Evolutionary conservation across 345 rosid genomes (phyloP), one percentile per base, ranked within the genome.

Genomic region (Euclidium syriacum): DNA sequence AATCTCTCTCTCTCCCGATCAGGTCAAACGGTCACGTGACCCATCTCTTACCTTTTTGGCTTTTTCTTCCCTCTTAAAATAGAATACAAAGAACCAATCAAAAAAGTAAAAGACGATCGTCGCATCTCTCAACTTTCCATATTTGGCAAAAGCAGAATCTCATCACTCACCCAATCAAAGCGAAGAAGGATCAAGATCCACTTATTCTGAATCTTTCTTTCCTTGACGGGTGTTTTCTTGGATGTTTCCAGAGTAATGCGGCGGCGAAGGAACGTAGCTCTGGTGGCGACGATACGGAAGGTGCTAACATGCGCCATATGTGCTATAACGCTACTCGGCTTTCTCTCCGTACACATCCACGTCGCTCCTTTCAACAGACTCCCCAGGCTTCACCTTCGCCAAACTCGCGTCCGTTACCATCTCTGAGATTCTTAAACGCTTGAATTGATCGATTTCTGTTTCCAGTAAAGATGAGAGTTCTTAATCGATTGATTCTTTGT

Each of bases 271-370:
- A 67, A 78, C 80, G 27, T 79, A 59, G 52, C 65, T 56, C 57
- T 62, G 76, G 71, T 77, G 78, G 76, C 60, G 53, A 29, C 54
- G 46, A 59, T 81, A 53, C 79, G 87, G 70, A 77, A 65, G 64
- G 8, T 76, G 65, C 71, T 91, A 64, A 86, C 80, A 19, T 85
- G 74, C 64, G 88, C 88, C 74, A 77, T 83, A 20, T 78, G 88
- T 60, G 66, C 58, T 20, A 74, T 88, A 35, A 75, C 87, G 1
- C 62, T 83, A 25, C 55, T 75, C 16, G 65, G 71, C 4, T 69
- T 75, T 20, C 67, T 84, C 57, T 77, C 82, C 10, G 75, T 83
- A 6, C 83, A 85, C 82, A 61, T 79, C 12, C 83, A 75, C 67
- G 72, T 81, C 17, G 71, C 87, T 62, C 84, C 89, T 83, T 67